phyloP scores from a whole-genome alignment of 768 basidiomycete genomes.

The Tulasnella calospora region DNA sequence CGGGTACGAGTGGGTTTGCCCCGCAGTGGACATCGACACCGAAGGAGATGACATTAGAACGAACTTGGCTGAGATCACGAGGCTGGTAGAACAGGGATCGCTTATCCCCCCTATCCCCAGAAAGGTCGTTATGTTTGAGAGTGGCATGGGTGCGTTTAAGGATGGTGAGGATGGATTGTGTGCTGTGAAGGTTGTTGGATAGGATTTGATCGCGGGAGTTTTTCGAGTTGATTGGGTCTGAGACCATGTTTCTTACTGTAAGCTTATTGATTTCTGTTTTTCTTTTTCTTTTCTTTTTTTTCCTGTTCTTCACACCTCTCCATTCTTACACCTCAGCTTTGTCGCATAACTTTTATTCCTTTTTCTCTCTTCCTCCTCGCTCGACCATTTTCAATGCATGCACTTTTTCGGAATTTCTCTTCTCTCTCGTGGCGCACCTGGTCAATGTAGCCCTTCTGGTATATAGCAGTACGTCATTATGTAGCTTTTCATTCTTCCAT shows the following conservation, averaged over 20 bases:
- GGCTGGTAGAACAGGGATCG: conserved; percentile 38
- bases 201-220: background rate
- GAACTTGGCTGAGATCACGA: conserved; percentile 42
- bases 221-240: background rate
- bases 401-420: background rate
- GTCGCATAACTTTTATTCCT: background rate
- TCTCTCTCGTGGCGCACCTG: background rate
- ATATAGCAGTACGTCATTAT: background rate
- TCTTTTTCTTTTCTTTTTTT: background rate
- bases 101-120: conserved; percentile 33
- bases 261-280: conserved; percentile 11
- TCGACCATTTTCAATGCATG: background rate
- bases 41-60: conserved; percentile 71
- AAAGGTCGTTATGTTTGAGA: conserved; percentile 21
- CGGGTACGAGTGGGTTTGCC: conserved; percentile 77
- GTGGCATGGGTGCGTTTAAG: conserved; percentile 21
- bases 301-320: background rate
- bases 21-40: conserved; percentile 75
- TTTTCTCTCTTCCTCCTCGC: background rate
- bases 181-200: background rate
- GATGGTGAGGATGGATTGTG: conserved; percentile 14
- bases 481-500: background rate
- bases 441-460: background rate
- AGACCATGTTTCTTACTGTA: background rate
- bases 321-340: background rate